A percentile compares a stretch with the other conserved stretches of the same genome.
phyloP scores from a whole-genome alignment of 441 rosid species.

The Geranium incanum region DNA sequence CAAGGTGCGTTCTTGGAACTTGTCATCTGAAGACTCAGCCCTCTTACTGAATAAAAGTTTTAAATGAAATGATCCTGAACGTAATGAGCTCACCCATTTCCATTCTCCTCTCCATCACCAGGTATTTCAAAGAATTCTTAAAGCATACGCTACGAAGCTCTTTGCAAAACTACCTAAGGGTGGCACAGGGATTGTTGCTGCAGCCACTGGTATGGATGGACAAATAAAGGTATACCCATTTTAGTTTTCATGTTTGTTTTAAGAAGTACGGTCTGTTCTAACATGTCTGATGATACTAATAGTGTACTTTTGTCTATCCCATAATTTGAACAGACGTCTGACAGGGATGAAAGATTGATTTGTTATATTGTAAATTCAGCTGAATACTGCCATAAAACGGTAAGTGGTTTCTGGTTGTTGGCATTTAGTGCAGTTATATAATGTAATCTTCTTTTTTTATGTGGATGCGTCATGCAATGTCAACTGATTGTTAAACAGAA shows the following conservation, averaged over 20 bases:
- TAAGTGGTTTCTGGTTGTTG: constrained; percentile 26
- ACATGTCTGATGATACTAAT: constrained; percentile 14
- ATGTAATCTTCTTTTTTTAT: constrained; percentile 8
- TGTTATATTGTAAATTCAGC: constrained; percentile 96
- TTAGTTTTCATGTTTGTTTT: constrained; percentile 5
- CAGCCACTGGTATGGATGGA: constrained; percentile 97
- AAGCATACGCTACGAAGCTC: constrained; percentile 88
- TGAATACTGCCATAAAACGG: constrained; percentile 93
- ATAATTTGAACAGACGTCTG: constrained; percentile 64
- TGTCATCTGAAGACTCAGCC: constrained; percentile 4
- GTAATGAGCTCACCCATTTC: not conserved
- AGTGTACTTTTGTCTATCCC: constrained; percentile 19
- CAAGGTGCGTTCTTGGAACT: constrained; percentile 48
- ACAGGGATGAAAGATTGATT: constrained; percentile 89
- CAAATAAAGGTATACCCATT: constrained; percentile 68
- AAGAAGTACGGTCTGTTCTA: constrained; percentile 2
- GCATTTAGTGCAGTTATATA: constrained; percentile 15
- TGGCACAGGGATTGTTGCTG: constrained; percentile 94
- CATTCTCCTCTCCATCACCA: constrained; percentile 24
- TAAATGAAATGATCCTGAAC: constrained; percentile 11
- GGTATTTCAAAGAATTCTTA: constrained; percentile 96
- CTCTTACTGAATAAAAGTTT: not conserved
- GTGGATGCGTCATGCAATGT: not conserved
- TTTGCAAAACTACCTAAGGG: constrained; percentile 85
- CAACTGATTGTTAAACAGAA: not conserved